Evolutionary conservation across 257 asterid genomes (phyloP).

Genomic region (Solanum clarkiae): DNA sequence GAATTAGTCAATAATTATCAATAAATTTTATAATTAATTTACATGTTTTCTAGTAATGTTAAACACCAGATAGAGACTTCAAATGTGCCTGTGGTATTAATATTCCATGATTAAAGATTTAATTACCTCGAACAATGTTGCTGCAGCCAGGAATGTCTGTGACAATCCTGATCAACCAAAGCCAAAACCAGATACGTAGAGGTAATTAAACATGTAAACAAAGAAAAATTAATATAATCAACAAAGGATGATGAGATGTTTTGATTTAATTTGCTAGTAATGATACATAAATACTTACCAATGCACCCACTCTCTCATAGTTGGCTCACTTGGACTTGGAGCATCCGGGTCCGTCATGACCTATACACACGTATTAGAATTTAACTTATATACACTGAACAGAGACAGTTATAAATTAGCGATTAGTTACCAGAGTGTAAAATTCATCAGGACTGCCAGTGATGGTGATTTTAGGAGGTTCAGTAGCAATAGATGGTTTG

Average conservation of each 20-base stretch:
- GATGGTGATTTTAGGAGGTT: conserved; percentile 33
- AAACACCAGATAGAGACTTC: background rate
- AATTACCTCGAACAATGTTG: conserved; percentile 36
- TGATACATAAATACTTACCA: conserved; percentile 22
- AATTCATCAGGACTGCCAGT: conserved; percentile 24
- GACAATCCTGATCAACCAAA: conserved; percentile 37
- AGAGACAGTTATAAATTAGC: background rate
- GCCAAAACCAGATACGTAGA: background rate
- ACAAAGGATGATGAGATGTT: background rate
- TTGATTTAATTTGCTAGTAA: background rate
- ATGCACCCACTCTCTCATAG: conserved; percentile 51
- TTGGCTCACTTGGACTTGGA: conserved; percentile 78
- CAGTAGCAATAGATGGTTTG: conserved; percentile 41
- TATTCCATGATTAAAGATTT: background rate
- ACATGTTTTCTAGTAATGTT: no score
- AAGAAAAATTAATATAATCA: background rate
- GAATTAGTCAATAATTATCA: no score
- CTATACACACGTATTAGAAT: conserved; percentile 2
- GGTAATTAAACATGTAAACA: background rate
- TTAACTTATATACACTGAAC: background rate
- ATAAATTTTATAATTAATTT: no score
- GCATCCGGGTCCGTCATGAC: conserved; percentile 83
- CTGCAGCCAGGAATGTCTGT: conserved; percentile 64
- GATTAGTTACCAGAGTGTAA: conserved; percentile 34
- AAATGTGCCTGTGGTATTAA: background rate